phyloP scores from a whole-genome alignment of 441 rosid genomes.

The Pelargonium fulgidum region DNA sequence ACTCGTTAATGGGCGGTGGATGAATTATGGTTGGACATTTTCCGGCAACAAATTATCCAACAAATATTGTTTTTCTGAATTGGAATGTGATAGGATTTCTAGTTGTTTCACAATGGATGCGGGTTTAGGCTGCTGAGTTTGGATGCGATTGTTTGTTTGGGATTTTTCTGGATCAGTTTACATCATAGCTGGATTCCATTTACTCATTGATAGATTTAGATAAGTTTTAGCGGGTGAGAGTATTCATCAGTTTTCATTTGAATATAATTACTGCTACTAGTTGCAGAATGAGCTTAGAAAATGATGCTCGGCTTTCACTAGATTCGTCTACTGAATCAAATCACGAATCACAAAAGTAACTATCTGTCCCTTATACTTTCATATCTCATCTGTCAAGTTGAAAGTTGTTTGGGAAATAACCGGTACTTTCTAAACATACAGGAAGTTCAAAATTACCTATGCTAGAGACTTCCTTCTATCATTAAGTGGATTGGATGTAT shows the following conservation, averaged over 20 bases:
- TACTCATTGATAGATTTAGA: slow-evolving; percentile 13
- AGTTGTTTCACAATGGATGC: not conserved
- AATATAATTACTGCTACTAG: slow-evolving; percentile 2
- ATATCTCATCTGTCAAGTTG: not conserved
- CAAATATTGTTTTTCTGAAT: not conserved
- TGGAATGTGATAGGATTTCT: not conserved
- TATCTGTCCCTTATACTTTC: slow-evolving; percentile 14
- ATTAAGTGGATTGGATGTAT: slow-evolving; percentile 58
- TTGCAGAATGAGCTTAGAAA: slow-evolving; percentile 56
- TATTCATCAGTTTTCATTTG: not conserved
- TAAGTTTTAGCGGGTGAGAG: slow-evolving; percentile 12
- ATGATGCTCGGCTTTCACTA: slow-evolving; percentile 34
- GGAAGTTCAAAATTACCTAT: slow-evolving; percentile 55
- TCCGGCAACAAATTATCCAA: slow-evolving; percentile 4
- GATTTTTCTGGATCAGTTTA: not conserved
- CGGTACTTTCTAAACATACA: slow-evolving; percentile 30
- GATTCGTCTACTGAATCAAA: slow-evolving; percentile 34
- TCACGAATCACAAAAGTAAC: slow-evolving; percentile 38
- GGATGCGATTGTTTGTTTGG: not conserved
- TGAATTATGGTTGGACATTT: slow-evolving; percentile 12
- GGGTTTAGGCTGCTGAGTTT: slow-evolving; percentile 4
- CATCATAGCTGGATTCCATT: not conserved
- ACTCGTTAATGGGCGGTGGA: slow-evolving; percentile 18
- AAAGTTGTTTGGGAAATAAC: slow-evolving; percentile 17
- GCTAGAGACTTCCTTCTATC: slow-evolving; percentile 66